phyloP scores from a whole-genome alignment of 2,329 filamentous ascomycete genomes.

The Dactylellina drechsleri region DNA sequence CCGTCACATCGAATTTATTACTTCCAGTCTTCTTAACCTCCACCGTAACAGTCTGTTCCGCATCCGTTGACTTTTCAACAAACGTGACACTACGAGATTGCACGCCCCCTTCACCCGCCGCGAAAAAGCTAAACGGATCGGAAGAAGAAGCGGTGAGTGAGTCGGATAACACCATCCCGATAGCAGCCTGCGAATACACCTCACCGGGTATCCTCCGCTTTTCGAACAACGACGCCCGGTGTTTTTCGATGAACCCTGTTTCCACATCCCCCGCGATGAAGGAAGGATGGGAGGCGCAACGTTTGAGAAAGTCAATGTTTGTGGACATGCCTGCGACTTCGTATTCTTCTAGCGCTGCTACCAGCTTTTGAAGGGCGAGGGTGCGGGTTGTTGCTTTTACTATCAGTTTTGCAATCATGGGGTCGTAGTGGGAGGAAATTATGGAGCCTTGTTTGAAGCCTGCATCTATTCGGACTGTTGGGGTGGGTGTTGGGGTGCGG shows the following conservation, averaged over 20 bases:
- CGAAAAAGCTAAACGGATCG: slow-evolving; percentile 60
- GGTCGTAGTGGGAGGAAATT: slow-evolving; percentile 93
- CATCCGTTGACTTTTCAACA: slow-evolving; percentile 52
- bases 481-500: slow-evolving; percentile 73
- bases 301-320: slow-evolving; percentile 96
- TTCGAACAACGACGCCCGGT: slow-evolving; percentile 80
- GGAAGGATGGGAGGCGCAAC: slow-evolving; percentile 79
- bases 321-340: slow-evolving; percentile 92
- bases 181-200: slow-evolving; percentile 84
- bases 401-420: slow-evolving; percentile 98
- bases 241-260: slow-evolving; percentile 94
- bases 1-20: slow-evolving; percentile 62
- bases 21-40: slow-evolving; percentile 58
- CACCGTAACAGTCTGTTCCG: slow-evolving; percentile 40
- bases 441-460: slow-evolving; percentile 92
- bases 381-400: slow-evolving; percentile 81
- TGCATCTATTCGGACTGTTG: slow-evolving; percentile 88
- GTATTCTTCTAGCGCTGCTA: slow-evolving; percentile 82
- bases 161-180: slow-evolving; percentile 69
- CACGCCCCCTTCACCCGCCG: slow-evolving; percentile 57
- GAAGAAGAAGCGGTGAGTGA: slow-evolving; percentile 49
- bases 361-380: slow-evolving; percentile 83
- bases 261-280: slow-evolving; percentile 91
- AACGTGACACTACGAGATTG: slow-evolving; percentile 57
- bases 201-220: slow-evolving; percentile 72